These are phyloP conservation scores for Apiospora malaysiana DNA, from an alignment of 2,329 filamentous ascomycete species.

Conservation along the genomic window DNA sequence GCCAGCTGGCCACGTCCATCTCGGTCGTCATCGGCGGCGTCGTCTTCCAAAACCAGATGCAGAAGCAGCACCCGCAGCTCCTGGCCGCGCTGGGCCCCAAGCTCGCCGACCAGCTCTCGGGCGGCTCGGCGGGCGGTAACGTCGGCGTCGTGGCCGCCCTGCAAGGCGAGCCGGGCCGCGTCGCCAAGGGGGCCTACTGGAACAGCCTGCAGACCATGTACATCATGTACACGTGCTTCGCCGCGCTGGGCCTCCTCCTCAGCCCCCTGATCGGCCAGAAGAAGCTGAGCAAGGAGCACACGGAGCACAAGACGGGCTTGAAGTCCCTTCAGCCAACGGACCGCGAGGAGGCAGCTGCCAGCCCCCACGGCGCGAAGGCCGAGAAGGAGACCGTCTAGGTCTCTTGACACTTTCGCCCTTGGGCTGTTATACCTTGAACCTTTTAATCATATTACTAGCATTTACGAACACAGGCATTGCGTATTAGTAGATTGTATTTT, in stretches of 20 bases:
- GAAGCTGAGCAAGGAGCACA: conserved; percentile 59
- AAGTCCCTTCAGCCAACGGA: conserved; percentile 32
- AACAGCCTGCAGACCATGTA: conserved; percentile 60
- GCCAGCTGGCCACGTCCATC: conserved; percentile 71
- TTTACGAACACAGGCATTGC: conserved; percentile 12
- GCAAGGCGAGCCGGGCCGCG: conserved; percentile 44
- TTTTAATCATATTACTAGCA: neutral
- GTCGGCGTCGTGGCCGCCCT: conserved; percentile 55
- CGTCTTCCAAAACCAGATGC: conserved; percentile 78
- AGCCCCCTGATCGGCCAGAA: conserved; percentile 55
- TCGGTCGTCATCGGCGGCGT: conserved; percentile 78
- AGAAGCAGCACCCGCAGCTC: conserved; percentile 57
- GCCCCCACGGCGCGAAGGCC: neutral
- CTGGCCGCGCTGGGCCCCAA: conserved; percentile 54
- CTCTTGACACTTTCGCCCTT: neutral
- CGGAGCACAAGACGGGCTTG: conserved; percentile 64
- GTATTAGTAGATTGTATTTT: neutral
- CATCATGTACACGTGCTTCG: conserved; percentile 59
- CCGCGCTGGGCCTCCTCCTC: conserved; percentile 52
- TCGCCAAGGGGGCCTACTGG: conserved; percentile 51
- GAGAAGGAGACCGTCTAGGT: neutral
- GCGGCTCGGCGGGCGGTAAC: conserved; percentile 56
- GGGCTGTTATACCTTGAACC: neutral
- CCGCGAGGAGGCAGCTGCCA: neutral
- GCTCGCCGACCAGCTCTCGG: conserved; percentile 52